These are phyloP conservation scores for Rhizopogon vulgaris DNA, from an alignment of 768 basidiomycete genomes.

Conservation along the genomic window DNA sequence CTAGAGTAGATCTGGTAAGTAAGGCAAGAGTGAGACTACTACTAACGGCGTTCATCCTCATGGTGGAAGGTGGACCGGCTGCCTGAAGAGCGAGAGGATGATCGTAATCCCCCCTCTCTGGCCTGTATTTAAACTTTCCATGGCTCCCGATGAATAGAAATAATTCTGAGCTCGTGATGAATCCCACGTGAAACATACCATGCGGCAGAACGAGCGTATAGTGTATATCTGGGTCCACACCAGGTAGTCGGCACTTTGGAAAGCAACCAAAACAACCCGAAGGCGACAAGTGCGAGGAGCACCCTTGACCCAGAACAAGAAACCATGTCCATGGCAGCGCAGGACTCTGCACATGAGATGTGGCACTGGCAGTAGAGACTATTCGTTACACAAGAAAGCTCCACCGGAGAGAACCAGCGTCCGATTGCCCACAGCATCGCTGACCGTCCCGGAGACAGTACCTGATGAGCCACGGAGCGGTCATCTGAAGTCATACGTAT, in stretches of 20 bases:
- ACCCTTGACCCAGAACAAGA: background rate
- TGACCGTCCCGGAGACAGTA: background rate
- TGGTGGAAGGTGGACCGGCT: conserved; percentile 1
- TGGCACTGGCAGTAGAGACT: background rate
- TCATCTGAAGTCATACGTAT: conserved; percentile 2
- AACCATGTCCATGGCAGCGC: background rate
- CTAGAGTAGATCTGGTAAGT: conserved; percentile 9
- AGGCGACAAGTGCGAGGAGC: background rate
- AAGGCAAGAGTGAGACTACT: conserved; percentile 8
- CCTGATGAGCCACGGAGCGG: background rate
- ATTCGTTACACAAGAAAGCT: background rate
- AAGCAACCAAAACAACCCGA: background rate
- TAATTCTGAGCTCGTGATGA: conserved; percentile 1
- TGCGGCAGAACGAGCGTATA: background rate
- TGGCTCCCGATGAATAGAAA: background rate
- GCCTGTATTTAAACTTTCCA: conserved; percentile 11
- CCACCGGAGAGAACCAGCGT: background rate
- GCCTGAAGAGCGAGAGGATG: background rate
- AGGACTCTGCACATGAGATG: background rate
- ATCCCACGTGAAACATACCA: background rate
- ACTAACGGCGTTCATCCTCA: conserved; percentile 10
- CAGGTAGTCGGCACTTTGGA: background rate
- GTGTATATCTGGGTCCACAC: background rate
- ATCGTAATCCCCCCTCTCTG: background rate
- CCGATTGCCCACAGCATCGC: background rate